These are phyloP conservation scores for Scheffersomyces amazonensis DNA, from an alignment of 805 yeast species.

Conservation along the genomic window DNA sequence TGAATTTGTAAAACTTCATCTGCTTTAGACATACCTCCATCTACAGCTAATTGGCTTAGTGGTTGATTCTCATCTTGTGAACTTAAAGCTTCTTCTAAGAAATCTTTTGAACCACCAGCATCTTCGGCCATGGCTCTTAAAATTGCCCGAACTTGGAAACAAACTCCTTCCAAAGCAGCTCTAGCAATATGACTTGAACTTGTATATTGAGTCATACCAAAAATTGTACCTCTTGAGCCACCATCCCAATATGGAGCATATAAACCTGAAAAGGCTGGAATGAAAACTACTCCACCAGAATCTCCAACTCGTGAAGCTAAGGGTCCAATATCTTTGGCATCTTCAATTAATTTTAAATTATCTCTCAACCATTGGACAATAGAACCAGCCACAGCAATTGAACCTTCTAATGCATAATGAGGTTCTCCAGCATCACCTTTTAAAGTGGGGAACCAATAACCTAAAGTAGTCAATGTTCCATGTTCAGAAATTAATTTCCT, in stretches of 20 bases:
- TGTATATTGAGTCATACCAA: constrained; percentile 92
- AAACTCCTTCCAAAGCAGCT: constrained; percentile 93
- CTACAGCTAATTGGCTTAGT: constrained; percentile 66
- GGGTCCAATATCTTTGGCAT: constrained; percentile 86
- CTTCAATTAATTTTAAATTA: constrained; percentile 76
- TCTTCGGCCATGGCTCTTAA: constrained; percentile 86
- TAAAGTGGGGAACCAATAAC: constrained; percentile 80
- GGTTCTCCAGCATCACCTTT: constrained; percentile 51
- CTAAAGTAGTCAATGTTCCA: constrained; percentile 87
- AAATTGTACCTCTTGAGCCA: constrained; percentile 86
- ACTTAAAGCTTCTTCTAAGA: constrained; percentile 50
- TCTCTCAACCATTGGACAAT: constrained; percentile 93
- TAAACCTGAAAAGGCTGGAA: constrained; percentile 91
- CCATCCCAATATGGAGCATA: constrained; percentile 97
- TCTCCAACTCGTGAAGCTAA: constrained; percentile 77
- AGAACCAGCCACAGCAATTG: constrained; percentile 94
- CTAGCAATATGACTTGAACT: constrained; percentile 88
- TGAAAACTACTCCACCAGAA: constrained; percentile 90
- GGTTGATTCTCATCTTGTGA: constrained; percentile 45
- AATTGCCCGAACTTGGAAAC: constrained; percentile 90
- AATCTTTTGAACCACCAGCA: constrained; percentile 61
- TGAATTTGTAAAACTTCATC: constrained; percentile 92
- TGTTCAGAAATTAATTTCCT: constrained; percentile 66
- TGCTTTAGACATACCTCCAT: constrained; percentile 94
- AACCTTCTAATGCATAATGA: constrained; percentile 89